Conservation (phyloP, 345 rosid species). For the Rhizophora apiculata region DNA sequence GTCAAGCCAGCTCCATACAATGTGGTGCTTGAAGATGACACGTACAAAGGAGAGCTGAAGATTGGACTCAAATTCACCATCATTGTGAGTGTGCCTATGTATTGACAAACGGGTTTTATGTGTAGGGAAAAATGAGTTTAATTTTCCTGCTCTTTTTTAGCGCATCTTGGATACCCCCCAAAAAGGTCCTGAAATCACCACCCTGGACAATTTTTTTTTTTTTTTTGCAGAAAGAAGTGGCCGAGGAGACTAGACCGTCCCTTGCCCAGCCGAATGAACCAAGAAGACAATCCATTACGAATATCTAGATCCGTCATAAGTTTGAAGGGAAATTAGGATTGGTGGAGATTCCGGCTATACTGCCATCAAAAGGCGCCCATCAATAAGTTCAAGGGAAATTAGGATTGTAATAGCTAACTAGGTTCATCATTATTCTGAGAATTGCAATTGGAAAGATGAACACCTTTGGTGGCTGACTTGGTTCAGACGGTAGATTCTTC, state of each 20-base stretch:
- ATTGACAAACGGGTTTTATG: not conserved
- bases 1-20: conserved; percentile 59
- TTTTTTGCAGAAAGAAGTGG: too few relatives aligned
- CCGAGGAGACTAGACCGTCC: too few relatives aligned
- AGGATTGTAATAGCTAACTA: conserved; percentile 13
- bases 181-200: conserved; percentile 25
- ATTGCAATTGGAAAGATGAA: not conserved
- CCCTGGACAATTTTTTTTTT: not conserved
- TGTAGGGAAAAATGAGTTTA: too few relatives aligned
- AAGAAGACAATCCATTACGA: conserved; percentile 19
- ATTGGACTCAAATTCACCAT: conserved; percentile 65
- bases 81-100: conserved; percentile 35
- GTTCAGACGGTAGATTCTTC: too few relatives aligned
- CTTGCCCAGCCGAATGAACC: conserved; percentile 16
- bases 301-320: conserved; percentile 26
- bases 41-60: conserved; percentile 67
- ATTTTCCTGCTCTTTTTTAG: not conserved
- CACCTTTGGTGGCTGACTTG: not conserved
- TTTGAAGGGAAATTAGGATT: conserved; percentile 40
- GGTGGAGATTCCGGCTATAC: conserved; percentile 27
- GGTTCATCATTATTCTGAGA: not conserved
- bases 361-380: too few relatives aligned
- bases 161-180: not conserved
- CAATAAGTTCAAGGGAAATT: too few relatives aligned
- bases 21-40: conserved; percentile 75